Evolutionary conservation across 768 basidiomycete species (phyloP).

Genomic region (Lentinus brumalis): DNA sequence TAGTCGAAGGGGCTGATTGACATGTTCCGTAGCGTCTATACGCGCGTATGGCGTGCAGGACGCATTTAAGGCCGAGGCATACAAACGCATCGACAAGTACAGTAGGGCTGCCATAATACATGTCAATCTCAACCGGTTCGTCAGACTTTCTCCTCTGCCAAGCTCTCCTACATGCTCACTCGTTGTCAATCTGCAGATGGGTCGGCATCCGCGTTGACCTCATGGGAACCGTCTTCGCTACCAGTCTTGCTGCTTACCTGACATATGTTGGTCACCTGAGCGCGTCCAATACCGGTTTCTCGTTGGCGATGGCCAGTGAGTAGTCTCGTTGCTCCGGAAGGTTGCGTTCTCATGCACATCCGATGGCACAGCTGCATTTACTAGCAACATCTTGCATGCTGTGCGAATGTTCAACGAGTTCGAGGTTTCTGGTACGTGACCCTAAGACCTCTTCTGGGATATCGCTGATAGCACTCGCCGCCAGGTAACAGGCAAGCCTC

Average conservation of each 20-base stretch:
- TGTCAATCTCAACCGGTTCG: conserved; percentile 47
- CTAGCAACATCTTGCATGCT: conserved; percentile 54
- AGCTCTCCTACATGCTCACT: background rate
- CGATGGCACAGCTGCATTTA: conserved; percentile 44
- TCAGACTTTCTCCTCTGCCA: conserved; percentile 17
- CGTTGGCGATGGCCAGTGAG: conserved; percentile 39
- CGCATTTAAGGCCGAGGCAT: conserved; percentile 42
- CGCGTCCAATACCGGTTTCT: conserved; percentile 42
- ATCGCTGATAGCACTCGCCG: conserved; percentile 32
- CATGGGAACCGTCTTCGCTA: conserved; percentile 50
- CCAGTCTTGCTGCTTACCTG: conserved; percentile 52
- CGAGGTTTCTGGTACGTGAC: conserved; percentile 39
- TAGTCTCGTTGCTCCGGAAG: too few species aligned
- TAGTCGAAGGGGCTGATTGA: too few species aligned
- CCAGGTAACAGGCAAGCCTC: conserved; percentile 29
- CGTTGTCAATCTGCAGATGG: conserved; percentile 37
- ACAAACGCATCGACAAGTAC: conserved; percentile 51
- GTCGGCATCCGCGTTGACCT: conserved; percentile 56
- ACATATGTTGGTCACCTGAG: conserved; percentile 46
- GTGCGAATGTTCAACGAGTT: conserved; percentile 46
- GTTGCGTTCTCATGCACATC: too few species aligned
- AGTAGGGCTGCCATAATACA: conserved; percentile 41
- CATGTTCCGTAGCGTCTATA: conserved; percentile 41
- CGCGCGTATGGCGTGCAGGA: conserved; percentile 58
- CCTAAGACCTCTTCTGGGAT: conserved; percentile 39